A percentile compares a stretch with the other conserved stretches of the same genome.
These are phyloP conservation scores for Pestalotiopsis sp. DNA, from an alignment of 2,329 filamentous ascomycete genomes.

Conservation along the genomic window DNA sequence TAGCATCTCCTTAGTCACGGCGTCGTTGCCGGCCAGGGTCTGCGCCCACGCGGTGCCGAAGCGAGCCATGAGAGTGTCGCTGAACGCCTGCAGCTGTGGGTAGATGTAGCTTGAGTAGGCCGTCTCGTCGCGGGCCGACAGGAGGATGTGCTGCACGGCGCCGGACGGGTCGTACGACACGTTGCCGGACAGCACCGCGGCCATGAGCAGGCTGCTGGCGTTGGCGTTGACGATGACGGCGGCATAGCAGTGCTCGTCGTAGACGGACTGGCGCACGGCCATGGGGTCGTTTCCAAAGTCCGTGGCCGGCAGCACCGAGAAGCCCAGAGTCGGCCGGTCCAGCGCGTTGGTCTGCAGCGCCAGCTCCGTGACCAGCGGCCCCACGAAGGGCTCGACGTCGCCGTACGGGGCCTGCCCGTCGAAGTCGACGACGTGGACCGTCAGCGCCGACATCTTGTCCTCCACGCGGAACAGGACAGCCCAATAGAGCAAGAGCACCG, in stretches of 20 bases:
- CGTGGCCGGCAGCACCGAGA: constrained; percentile 45
- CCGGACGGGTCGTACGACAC: constrained; percentile 61
- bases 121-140: constrained; percentile 58
- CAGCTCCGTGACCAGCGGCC: constrained; percentile 51
- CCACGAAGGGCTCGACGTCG: constrained; percentile 53
- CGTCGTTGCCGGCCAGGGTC: constrained; percentile 42
- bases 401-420: constrained; percentile 59
- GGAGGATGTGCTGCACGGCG: constrained; percentile 58
- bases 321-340: constrained; percentile 48
- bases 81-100: constrained; percentile 51
- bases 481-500: constrained; percentile 64
- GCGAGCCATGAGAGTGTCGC: constrained; percentile 43
- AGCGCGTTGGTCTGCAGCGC: constrained; percentile 43
- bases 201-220: constrained; percentile 58
- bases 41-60: constrained; percentile 51
- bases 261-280: constrained; percentile 59
- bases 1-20: constrained; percentile 30
- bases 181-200: constrained; percentile 57
- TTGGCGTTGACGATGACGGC: constrained; percentile 66
- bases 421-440: constrained; percentile 65
- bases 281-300: constrained; percentile 59
- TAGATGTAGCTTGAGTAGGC: constrained; percentile 56
- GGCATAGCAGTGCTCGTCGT: constrained; percentile 60
- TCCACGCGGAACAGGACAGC: constrained; percentile 55
- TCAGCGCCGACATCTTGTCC: constrained; percentile 48